Evolutionary conservation across 139 green algal species (phyloP).

Genomic region (Deuterostichococcus epilithicus): DNA sequence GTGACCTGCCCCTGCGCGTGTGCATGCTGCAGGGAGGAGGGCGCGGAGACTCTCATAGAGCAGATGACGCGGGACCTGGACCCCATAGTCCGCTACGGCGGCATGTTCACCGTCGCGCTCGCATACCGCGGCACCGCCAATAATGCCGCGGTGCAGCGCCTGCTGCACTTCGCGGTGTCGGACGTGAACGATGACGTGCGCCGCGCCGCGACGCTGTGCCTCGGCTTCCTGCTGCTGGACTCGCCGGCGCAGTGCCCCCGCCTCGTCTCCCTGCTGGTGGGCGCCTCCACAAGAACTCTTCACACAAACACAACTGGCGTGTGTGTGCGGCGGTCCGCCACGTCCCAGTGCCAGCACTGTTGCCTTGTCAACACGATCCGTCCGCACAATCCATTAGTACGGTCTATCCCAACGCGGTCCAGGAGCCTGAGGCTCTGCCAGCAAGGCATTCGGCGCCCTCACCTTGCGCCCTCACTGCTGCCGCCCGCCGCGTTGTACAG

Average conservation of each 20-base stretch:
- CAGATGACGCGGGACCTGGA: slow-evolving; percentile 59
- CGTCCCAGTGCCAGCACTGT: too few species aligned
- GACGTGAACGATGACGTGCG: slow-evolving; percentile 97
- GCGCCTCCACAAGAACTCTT: too few species aligned
- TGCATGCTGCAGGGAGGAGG: slow-evolving; percentile 69
- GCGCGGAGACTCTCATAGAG: slow-evolving; percentile 88
- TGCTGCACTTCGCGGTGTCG: slow-evolving; percentile 95
- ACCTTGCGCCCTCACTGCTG: too few species aligned
- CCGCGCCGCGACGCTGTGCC: slow-evolving; percentile 77
- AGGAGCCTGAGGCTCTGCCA: too few species aligned
- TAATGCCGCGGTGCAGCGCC: slow-evolving; percentile 89
- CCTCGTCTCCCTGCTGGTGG: slow-evolving; percentile 84
- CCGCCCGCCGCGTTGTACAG: too few species aligned
- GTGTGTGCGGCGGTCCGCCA: too few species aligned
- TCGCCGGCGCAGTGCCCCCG: slow-evolving; percentile 84
- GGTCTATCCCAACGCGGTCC: too few species aligned
- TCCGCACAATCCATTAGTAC: too few species aligned
- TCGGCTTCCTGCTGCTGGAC: slow-evolving; percentile 89
- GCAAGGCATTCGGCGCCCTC: too few species aligned
- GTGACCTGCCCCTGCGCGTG: too few species aligned
- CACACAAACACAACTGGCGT: too few species aligned
- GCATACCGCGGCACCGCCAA: slow-evolving; percentile 95
- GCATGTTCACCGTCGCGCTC: slow-evolving; percentile 89
- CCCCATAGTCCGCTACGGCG: slow-evolving; percentile 76
- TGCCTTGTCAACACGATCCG: too few species aligned